These are phyloP conservation scores for Cercospora zeina DNA, from an alignment of 2,329 filamentous ascomycete species.

Conservation along the genomic window DNA sequence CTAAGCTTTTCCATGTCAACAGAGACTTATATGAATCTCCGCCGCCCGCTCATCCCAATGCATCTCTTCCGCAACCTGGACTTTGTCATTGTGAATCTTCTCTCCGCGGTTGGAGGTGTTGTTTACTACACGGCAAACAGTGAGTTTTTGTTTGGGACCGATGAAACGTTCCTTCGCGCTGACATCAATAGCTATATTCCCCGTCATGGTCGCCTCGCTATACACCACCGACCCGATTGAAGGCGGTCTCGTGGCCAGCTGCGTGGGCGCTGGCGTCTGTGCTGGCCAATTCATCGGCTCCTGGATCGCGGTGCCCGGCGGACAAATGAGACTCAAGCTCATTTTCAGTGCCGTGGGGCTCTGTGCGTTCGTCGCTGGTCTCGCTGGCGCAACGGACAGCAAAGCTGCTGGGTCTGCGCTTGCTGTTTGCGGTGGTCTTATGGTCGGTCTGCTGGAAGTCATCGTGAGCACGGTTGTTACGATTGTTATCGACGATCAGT, in stretches of 20 bases:
- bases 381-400: background rate
- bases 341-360: conserved; percentile 1
- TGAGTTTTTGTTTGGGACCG: background rate
- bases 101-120: background rate
- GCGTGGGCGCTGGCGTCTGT: background rate
- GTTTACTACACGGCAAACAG: background rate
- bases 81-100: background rate
- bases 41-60: background rate
- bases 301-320: background rate
- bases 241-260: background rate
- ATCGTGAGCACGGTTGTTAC: conserved; percentile 1
- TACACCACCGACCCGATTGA: background rate
- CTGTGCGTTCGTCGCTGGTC: background rate
- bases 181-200: background rate
- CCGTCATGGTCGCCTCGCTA: background rate
- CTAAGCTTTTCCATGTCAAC: background rate
- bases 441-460: background rate
- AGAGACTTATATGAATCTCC: background rate
- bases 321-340: conserved; percentile 1
- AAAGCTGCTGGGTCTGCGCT: background rate
- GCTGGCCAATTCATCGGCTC: background rate
- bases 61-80: conserved; percentile 1
- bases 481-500: conserved; percentile 2
- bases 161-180: background rate
- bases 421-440: background rate